Percentiles rank a stretch among this genome's conserved stretches.
Evolutionary conservation across 2,329 filamentous ascomycete genomes (phyloP).

Genomic region (Verticillium isaacii): DNA sequence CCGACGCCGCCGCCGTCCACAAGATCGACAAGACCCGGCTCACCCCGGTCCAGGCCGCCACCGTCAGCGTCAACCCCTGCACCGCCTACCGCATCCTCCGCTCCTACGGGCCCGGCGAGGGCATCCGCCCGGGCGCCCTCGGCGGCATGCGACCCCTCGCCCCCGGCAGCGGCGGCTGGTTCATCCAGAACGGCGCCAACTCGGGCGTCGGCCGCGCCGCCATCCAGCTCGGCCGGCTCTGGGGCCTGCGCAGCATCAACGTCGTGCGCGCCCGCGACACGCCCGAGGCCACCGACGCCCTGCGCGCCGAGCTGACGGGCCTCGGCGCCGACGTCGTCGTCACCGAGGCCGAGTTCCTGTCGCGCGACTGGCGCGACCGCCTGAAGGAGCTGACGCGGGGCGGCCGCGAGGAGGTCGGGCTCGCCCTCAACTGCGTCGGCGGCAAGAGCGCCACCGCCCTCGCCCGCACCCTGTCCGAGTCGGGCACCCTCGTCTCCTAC

Average conservation of each 20-base stretch:
- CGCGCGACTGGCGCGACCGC: conserved; percentile 56
- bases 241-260: conserved; percentile 90
- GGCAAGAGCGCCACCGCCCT: conserved; percentile 78
- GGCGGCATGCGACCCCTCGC: conserved; percentile 37
- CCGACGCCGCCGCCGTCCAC: conserved; percentile 52
- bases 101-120: conserved; percentile 59
- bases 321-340: conserved; percentile 55
- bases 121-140: conserved; percentile 34
- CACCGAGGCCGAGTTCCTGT: conserved; percentile 50
- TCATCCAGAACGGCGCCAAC: conserved; percentile 96
- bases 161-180: conserved; percentile 68
- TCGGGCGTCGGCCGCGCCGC: conserved; percentile 86
- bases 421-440: conserved; percentile 91
- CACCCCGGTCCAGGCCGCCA: conserved; percentile 74
- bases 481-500: conserved; percentile 82
- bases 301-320: conserved; percentile 45
- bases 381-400: conserved; percentile 64
- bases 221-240: conserved; percentile 79
- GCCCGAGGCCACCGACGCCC: conserved; percentile 56
- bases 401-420: conserved; percentile 64
- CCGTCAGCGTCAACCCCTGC: conserved; percentile 87
- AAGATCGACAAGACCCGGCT: conserved; percentile 69
- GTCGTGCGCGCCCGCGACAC: conserved; percentile 71
- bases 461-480: conserved; percentile 65
- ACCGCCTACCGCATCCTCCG: conserved; percentile 91